Percentiles rank a stretch among this genome's conserved stretches.
These are phyloP conservation scores for Aureobasidium namibiae DNA, from an alignment of 2,329 filamentous ascomycete genomes.

Conservation along the genomic window DNA sequence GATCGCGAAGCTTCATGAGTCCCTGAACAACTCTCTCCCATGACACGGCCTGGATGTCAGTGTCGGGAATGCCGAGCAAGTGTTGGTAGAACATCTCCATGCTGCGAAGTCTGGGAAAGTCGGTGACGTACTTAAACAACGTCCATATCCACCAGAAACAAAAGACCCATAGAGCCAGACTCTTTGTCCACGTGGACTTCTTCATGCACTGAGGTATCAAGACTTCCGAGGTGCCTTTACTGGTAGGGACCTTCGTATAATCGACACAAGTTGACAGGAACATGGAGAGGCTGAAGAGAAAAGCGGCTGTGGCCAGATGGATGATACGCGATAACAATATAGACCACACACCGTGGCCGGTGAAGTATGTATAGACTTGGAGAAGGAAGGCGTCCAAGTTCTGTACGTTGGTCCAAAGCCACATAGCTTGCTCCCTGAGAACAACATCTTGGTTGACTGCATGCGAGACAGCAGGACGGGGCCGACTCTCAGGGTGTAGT, in stretches of 20 bases:
- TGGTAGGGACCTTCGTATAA: slow-evolving; percentile 61
- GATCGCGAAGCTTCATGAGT: slow-evolving; percentile 73
- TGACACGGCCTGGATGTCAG: slow-evolving; percentile 87
- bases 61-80: slow-evolving; percentile 71
- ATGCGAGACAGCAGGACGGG: slow-evolving; percentile 4
- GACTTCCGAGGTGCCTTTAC: slow-evolving; percentile 53
- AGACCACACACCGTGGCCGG: slow-evolving; percentile 75
- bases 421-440: slow-evolving; percentile 72
- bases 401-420: slow-evolving; percentile 85
- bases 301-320: slow-evolving; percentile 69
- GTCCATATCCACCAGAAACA: slow-evolving; percentile 80
- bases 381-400: slow-evolving; percentile 83
- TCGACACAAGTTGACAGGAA: slow-evolving; percentile 82
- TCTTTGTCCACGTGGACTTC: slow-evolving; percentile 66
- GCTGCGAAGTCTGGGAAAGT: slow-evolving; percentile 62
- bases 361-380: slow-evolving; percentile 80
- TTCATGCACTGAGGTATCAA: slow-evolving; percentile 66
- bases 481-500: slow-evolving; percentile 26
- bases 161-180: slow-evolving; percentile 73
- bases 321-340: slow-evolving; percentile 66
- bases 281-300: slow-evolving; percentile 73
- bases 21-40: slow-evolving; percentile 87
- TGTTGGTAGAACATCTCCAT: slow-evolving; percentile 82
- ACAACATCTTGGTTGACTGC: slow-evolving; percentile 26
- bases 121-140: slow-evolving; percentile 63